Evolutionary conservation across 140 eudicot genomes (phyloP), one percentile per base, ranked within the genome.

Genomic region (Cichorium intybus): DNA sequence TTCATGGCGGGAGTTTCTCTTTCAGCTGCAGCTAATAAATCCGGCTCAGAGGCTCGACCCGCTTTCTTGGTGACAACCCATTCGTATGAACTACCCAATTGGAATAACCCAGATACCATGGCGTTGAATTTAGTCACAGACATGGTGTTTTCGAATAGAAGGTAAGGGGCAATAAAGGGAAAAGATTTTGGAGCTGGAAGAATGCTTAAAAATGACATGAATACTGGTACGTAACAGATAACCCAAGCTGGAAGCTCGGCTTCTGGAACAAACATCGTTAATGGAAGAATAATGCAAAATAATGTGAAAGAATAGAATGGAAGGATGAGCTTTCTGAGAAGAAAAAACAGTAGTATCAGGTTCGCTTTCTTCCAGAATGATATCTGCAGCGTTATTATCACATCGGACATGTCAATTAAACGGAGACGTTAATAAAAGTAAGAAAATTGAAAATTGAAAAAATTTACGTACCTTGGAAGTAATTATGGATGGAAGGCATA

Each of bases 301-400:
- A 90, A 90, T 24, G 97, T 90, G 81, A 90, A 90, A 8, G 97
- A 91, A 58, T 91, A 91, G 59, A 91, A 91, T 1, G 97, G 97
- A 6, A 91, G 95, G 56, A 91, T 81, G 22, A 91, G 96, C 71
- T 91, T 91, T 56, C 97, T 76, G 2, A 91, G 71, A 69, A 91
- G 93, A 66, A 90, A 90, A 83, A 90, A 87, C 3, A 84, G 89
- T 64, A 87, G 83, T 62, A 91, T 82, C 59, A 91, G 62, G 73
- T 91, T 91, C 28, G 79, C 87, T 72, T 91, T 91, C 88, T 91
- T 87, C 31, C 62, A 46, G 56, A 80, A 41, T 45, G 90, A 78
- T 58, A 91, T 75, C 97, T 91, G 96, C 59, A 73, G 70, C 20
- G 12, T 50, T 58, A 39, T n/a, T n/a, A n/a, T n/a, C n/a, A n/a